Conservation (phyloP, 768 basidiomycete species). For the Tricholoma furcatifolium region DNA sequence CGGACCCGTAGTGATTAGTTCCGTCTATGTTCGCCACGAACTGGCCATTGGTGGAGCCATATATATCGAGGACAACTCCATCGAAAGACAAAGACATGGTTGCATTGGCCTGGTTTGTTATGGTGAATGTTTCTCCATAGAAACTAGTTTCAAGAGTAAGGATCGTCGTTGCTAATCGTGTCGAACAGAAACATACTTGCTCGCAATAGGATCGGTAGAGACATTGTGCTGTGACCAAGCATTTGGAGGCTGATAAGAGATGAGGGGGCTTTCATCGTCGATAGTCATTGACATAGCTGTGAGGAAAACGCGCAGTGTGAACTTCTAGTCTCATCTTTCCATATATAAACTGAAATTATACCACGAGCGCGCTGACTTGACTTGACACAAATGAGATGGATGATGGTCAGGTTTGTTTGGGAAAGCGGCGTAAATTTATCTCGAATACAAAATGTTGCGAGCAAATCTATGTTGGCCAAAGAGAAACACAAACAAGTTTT, state of each 20-base stretch:
- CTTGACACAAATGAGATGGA: no score
- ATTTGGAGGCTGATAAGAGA: neutral
- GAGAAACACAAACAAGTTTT: no score
- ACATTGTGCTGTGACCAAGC: neutral
- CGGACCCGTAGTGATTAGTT: neutral
- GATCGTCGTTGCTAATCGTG: neutral
- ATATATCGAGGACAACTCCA: neutral
- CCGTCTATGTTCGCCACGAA: conserved; percentile 1
- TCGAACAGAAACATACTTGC: neutral
- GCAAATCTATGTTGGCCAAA: no score
- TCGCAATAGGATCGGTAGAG: neutral
- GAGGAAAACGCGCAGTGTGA: no score
- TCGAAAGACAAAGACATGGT: neutral
- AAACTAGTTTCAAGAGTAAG: neutral
- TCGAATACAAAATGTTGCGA: no score
- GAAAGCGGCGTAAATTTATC: no score
- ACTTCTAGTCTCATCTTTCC: no score
- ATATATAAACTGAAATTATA: no score
- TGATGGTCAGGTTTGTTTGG: no score
- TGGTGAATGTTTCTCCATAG: neutral
- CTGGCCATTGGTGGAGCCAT: neutral
- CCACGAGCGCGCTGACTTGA: no score
- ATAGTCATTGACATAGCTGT: neutral
- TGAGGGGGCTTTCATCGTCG: conserved; percentile 5
- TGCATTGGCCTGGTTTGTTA: neutral